Base-by-base conservation (phyloP, 2,329 filamentous ascomycete species). In the Penicillium sp. region DNA sequence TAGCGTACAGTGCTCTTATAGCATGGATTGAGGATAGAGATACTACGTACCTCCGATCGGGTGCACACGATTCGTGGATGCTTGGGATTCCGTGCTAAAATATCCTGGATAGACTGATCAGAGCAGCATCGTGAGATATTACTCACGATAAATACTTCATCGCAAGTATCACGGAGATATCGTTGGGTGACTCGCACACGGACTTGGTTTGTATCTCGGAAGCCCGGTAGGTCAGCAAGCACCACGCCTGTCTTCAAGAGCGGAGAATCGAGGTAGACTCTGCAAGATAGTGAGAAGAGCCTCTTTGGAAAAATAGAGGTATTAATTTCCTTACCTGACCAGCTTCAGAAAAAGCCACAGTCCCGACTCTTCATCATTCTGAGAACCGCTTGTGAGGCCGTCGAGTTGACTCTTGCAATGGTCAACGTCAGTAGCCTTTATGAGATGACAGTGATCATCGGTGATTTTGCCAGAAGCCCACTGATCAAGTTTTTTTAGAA, bases 301-400 rank as follows among this genome's bases (percentile, higher is more conserved):
- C 4, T n/a, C 11, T 3, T 36, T n/a, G n/a, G n/a, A n/a, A n/a
- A n/a, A n/a, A n/a, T n/a, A n/a, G n/a, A n/a, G n/a, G n/a, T n/a
- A n/a, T n/a, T n/a, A n/a, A n/a, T n/a, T n/a, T n/a, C 14, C 9
- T 30, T 30, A 54, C 54, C 43, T 48, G 11, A 56, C 45, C 20
- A 53, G 19, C 17, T 49, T 57, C 4, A 56, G 41, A 17, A 53
- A 57, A 3, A 53, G 54, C 53, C 53, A 57, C 4, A 54, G 17
- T 6, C 46, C 43, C 5, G 39, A 36, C 7, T 21, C n/a, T 2
- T 17, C 23, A 11, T 35, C 17, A 3, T 27, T 37, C 1, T 10
- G 14, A 1, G 29, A 19, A n/a, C 47, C 36, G 7, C 35, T 45
- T 16, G 42, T 50, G 7, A 57, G 39, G 4, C n/a, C 25, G 19